These are phyloP conservation scores for Cutaneotrichosporon dermatis DNA, from an alignment of 1,284 basidiomycete genomes.

Conservation along the genomic window DNA sequence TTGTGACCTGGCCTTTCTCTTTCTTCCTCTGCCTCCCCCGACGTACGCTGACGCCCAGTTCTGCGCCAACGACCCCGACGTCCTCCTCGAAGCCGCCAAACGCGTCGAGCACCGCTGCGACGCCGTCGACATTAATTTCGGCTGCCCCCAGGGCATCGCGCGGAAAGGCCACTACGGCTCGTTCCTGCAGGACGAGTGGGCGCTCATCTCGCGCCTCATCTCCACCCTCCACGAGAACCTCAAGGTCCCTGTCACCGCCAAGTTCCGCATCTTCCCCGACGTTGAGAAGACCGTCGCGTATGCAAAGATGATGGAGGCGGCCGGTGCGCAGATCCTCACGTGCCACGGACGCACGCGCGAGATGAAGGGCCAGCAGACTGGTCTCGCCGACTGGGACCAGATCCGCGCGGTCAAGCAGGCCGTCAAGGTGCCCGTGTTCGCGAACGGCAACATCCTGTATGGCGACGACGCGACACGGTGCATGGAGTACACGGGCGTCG, in stretches of 20 bases:
- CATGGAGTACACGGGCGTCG: slow-evolving; percentile 73
- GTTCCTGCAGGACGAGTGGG: slow-evolving; percentile 93
- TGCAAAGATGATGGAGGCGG: slow-evolving; percentile 88
- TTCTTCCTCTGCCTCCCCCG: no score
- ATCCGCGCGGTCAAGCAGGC: slow-evolving; percentile 81
- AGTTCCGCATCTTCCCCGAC: slow-evolving; percentile 86
- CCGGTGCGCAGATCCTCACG: slow-evolving; percentile 91
- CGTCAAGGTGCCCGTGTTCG: slow-evolving; percentile 87
- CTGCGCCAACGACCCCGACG: slow-evolving; percentile 81
- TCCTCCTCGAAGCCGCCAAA: slow-evolving; percentile 69
- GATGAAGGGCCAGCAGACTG: slow-evolving; percentile 75
- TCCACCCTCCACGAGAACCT: slow-evolving; percentile 78
- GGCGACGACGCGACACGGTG: slow-evolving; percentile 74
- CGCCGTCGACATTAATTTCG: slow-evolving; percentile 91
- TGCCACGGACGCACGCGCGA: slow-evolving; percentile 89
- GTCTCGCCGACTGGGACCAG: slow-evolving; percentile 78
- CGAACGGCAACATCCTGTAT: slow-evolving; percentile 93
- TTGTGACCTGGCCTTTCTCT: no score
- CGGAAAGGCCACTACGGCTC: slow-evolving; percentile 80
- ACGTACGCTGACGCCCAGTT: slow-evolving; percentile 53
- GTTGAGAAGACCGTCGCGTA: slow-evolving; percentile 85
- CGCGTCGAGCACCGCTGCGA: slow-evolving; percentile 73
- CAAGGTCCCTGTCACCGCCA: slow-evolving; percentile 86
- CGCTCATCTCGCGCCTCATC: slow-evolving; percentile 72
- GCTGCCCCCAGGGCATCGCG: slow-evolving; percentile 95